phyloP scores from a whole-genome alignment of 2,329 filamentous ascomycete species.

The Neofusicoccum sp. region DNA sequence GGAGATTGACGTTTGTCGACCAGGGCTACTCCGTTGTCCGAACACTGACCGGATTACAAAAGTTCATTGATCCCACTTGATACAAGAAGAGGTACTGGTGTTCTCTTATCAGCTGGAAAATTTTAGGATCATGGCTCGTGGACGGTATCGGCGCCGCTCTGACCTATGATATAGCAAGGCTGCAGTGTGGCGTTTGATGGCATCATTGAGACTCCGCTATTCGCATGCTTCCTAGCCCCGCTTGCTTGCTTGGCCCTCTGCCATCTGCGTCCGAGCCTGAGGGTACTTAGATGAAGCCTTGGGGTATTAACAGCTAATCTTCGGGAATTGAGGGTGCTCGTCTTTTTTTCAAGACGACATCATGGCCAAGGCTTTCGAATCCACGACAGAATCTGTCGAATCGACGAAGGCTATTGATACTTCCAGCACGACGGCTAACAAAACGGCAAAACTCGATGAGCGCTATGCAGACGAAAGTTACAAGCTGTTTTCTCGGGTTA shows the following conservation, averaged over 20 bases:
- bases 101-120: neutral
- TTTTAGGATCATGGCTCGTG: neutral
- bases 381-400: neutral
- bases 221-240: neutral
- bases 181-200: neutral
- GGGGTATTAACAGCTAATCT: too few relatives aligned
- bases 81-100: too few relatives aligned
- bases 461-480: slow-evolving; percentile 48
- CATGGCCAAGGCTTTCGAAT: neutral
- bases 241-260: neutral
- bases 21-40: too few relatives aligned
- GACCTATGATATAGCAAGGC: neutral
- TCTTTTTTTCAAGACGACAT: neutral
- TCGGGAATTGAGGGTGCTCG: neutral
- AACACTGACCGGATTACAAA: too few relatives aligned
- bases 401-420: neutral
- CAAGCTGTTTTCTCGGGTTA: slow-evolving; percentile 44
- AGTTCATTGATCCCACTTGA: too few relatives aligned
- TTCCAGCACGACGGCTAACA: neutral
- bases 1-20: too few relatives aligned
- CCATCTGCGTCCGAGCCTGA: accelerated
- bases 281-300: too few relatives aligned
- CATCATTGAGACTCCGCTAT: slow-evolving; percentile 11
- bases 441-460: slow-evolving; percentile 38
- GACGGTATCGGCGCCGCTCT: neutral